Conservation (phyloP, 164 flowering plant species). For the Annona squamosa region DNA sequence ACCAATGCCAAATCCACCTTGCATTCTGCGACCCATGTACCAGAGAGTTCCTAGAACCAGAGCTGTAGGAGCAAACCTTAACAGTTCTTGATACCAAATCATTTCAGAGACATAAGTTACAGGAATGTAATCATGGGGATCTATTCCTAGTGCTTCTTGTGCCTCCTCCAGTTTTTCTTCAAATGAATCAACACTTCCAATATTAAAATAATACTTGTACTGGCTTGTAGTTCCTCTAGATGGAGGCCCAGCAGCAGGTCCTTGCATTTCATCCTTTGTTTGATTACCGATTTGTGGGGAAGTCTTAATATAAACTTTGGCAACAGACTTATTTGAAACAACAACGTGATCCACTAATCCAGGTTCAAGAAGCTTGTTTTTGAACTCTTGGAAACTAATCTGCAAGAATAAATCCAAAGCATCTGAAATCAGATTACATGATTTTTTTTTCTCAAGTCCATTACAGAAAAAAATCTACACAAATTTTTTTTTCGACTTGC, state of each 20-base stretch:
- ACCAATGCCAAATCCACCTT: slow-evolving; percentile 70
- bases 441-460: neutral
- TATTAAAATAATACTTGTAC: slow-evolving; percentile 74
- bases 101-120: slow-evolving; percentile 68
- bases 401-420: slow-evolving; percentile 25
- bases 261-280: slow-evolving; percentile 37
- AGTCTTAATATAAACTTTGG: slow-evolving; percentile 63
- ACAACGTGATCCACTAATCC: slow-evolving; percentile 85
- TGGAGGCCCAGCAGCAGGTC: slow-evolving; percentile 28
- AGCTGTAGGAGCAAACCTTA: slow-evolving; percentile 72
- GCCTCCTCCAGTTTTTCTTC: slow-evolving; percentile 98
- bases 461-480: neutral
- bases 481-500: neutral
- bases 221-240: slow-evolving; percentile 39
- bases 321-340: slow-evolving; percentile 79
- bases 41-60: slow-evolving; percentile 62
- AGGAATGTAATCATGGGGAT: slow-evolving; percentile 82
- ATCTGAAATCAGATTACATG: neutral
- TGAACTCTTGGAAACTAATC: slow-evolving; percentile 92
- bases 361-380: slow-evolving; percentile 81
- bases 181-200: slow-evolving; percentile 90
- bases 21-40: slow-evolving; percentile 76
- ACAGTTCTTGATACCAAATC: slow-evolving; percentile 78
- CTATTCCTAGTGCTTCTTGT: slow-evolving; percentile 72
- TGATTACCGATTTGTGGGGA: slow-evolving; percentile 33